Evolutionary conservation across 768 basidiomycete genomes (phyloP), one percentile per base, ranked within the genome.

Genomic region (Exidia glandulosa): DNA sequence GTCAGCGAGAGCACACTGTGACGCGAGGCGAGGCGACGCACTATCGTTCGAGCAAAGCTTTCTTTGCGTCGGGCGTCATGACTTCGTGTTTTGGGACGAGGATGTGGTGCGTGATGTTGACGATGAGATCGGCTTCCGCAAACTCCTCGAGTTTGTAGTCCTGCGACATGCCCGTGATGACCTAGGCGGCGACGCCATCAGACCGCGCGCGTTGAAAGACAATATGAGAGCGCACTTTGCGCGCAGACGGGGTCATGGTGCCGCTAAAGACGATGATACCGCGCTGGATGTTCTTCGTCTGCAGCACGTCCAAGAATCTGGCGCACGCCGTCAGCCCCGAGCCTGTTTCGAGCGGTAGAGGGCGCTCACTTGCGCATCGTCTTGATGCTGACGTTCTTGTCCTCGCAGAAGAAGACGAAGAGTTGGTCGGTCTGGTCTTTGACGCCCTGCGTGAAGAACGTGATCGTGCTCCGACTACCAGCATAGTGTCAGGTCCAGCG

Each of bases 281-380:
- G 64, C 87, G 81, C 67, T 86, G 82, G 56, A 96, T 96, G 61
- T 80, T 80, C 73, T 94, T 91, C 71, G 93, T 90, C 71, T 98
- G 94, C 58, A 99, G 78, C 65, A 95, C 92, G 62, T 79, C 78
- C 58, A 98, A 81, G 65, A 99, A 77, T 70, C 95, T 97, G 69
- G 3, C 2, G 48, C 31, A 12, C 19, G 32, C 58, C 56, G 33
- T 63, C 59, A 56, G 32, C 9, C 2, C 25, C 36, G 54, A 56
- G 34, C 29, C 59, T 56, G 19, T 27, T 30, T 45, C 32, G 58
- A 25, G 54, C 12, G 31, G 27, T 14, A 78, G n/a, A n/a, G n/a
- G n/a, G n/a, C n/a, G n/a, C 87, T 59, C 71, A 96, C 95, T 93
- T 95, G 76, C 94, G 79, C 92, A 98, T 97, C 3, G 94, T 92